Evolutionary conservation across 2,329 filamentous ascomycete species (phyloP), one percentile per base, ranked within the genome.

Genomic region (Verticillium albo-atrum): DNA sequence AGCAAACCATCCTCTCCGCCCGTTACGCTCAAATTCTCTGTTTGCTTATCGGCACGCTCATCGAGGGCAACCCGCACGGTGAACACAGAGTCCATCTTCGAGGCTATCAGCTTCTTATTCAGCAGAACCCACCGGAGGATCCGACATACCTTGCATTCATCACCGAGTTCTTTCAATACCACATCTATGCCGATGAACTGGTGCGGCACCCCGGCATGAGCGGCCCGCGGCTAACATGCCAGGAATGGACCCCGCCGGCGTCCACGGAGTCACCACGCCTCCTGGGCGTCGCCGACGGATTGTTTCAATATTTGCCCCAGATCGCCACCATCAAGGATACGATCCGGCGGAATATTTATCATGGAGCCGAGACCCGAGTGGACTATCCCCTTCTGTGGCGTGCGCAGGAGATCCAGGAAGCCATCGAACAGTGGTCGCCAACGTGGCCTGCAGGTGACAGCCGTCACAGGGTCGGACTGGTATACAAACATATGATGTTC

Each of bases 141-240:
- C 74, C 86, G 23, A 84, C 86, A 25, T 92, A 95, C 68, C 68
- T 78, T 28, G 75, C 78, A 10, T 86, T 86, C 66, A 82, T 86
- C 61, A 87, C 88, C 63, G 88, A 90, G 70, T 94, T 96, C 74
- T 94, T 96, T 72, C 89, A 92, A 70, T 96, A 95, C 67, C 91
- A 95, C 71, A 84, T 88, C 47, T 84, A 80, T 61, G 84, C 84
- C n/a, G 85, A 88, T 65, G 84, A 88, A 62, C 73, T 88, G 2
- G 76, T 88, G 56, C 80, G 77, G 68, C 78, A 79, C 58, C 77
- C 78, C 17, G 75, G 73, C 62, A 71, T 69, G 23, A 67, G 67
- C 51, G 72, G 68, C 26, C 68, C 68, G 15, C 74, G 73, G 7
- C 68, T 80, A 9, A 74, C 74, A n/a, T 72, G 73, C 1, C 76